Evolutionary conservation across 2,329 filamentous ascomycete genomes (phyloP), one percentile per base, ranked within the genome.

Genomic region (Sporothrix euskadiensis): DNA sequence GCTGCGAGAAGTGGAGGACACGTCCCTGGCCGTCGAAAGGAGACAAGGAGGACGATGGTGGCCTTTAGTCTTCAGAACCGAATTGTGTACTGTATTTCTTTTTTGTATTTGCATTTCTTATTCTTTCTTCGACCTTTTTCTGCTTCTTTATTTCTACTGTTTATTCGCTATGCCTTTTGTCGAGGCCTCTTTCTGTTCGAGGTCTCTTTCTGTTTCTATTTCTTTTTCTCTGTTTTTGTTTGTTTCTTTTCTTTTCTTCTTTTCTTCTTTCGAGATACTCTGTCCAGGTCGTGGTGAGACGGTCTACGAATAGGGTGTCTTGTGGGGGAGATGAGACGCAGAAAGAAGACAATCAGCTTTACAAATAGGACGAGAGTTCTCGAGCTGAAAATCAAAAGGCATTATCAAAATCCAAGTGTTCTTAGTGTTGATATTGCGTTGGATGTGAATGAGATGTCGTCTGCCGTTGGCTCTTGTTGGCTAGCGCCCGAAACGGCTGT

Each of bases 271-370:
- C 30, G 3, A 22, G 44, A 22, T 16, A 10, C 19, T 9, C 16
- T 12, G 69, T 32, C 57, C 44, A 69, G 73, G 73, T 26, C 70
- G 73, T 74, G 73, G 73, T 74, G 73, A 74, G 73, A 74, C 73
- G 73, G 70, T 74, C 73, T 69, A 47, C 61, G 39, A 22, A 47
- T n/a, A 22, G 35, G 68, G 68, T 16, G 68, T 41, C 19, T 66
- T 54, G 56, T 32, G 26, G 10, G 39, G 2, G n/a, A 19, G 41
- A 26, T 1, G 30, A 2, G 10, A 35, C 26, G 2, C 26, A 26
- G 26, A 4, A 47, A 3, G 22, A 22, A 16, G 26, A 47, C 12
- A 47, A 30, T 39, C 22, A 39, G 16, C 9, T 32, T 49, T 6
- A n/a, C 26, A 63, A 41, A 26, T 41, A 44, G 35, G 26, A 44